Base-by-base conservation (phyloP, 2,329 filamentous ascomycete species). In the Fusarium goolgardi region DNA sequence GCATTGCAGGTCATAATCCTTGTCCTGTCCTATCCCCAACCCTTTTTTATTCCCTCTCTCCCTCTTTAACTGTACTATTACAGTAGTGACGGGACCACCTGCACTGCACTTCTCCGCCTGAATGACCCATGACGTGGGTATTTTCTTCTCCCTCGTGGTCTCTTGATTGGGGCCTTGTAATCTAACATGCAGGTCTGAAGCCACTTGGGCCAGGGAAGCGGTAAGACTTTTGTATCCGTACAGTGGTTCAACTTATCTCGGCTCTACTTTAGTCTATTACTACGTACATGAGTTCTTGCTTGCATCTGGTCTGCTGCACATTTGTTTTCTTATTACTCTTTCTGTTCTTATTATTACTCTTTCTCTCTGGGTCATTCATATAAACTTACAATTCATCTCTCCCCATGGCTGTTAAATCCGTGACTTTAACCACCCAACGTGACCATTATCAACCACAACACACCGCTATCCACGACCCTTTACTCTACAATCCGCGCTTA, bases 111-210 rank as follows among this genome's bases (percentile, higher is more conserved):
- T 61, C 40, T 34, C 46, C 63, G 47, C 47, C 37, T 51, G 32
- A 27, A 27, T 40, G 60, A 52, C 55, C 60, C 71, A 73, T 73
- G 71, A 73, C 71, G 71, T 73, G 71, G 71, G 69, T 68, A 61
- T 63, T 27, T n/a, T 49, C 16, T 23, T 67, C 58, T 70, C 50
- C 61, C 71, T 63, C 62, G 57, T 69, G 57, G 56, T 34, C 52
- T 63, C 49, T 61, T 61, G 55, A 70, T 71, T 72, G 68, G 70
- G 68, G 70, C 55, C 61, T 64, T 61, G 47, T 59, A 72, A 52
- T 56, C 63, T 53, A 54, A 45, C 63, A 55, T 73, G 71, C 69
- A 73, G 66, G 59, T 58, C 61, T 39, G 60, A 70, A 71, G 70
- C 70, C 70, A 71, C 70, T 62, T 62, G 39, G 61, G 59, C 46